Evolutionary conservation across 1,284 basidiomycete species (phyloP).

Genomic region (Ustilago sp.): DNA sequence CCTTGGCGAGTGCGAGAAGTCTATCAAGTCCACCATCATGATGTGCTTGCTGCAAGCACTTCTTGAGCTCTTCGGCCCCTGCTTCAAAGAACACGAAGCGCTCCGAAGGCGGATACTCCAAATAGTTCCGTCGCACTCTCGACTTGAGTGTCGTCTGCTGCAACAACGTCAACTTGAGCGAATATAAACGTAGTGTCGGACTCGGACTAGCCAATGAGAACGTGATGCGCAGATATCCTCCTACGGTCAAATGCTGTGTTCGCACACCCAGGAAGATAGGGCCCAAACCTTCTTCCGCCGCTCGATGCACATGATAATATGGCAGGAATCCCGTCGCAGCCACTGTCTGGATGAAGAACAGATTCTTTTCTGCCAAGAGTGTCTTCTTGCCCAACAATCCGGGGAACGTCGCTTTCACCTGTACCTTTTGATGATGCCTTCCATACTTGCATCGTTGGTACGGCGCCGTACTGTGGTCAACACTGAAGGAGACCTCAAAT

Average conservation of each 20-base stretch:
- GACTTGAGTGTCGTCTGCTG: slow-evolving; percentile 54
- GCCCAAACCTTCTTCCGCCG: slow-evolving; percentile 38
- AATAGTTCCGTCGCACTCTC: slow-evolving; percentile 36
- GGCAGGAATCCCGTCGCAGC: slow-evolving; percentile 36
- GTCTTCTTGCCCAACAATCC: slow-evolving; percentile 50
- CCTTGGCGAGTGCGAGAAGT: slow-evolving; percentile 33
- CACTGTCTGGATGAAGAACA: slow-evolving; percentile 46
- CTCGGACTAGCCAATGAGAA: slow-evolving; percentile 47
- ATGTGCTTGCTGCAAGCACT: slow-evolving; percentile 13
- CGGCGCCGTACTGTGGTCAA: slow-evolving; percentile 51
- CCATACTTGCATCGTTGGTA: slow-evolving; percentile 56
- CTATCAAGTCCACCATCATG: slow-evolving; percentile 25
- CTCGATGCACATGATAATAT: slow-evolving; percentile 50
- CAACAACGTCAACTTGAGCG: slow-evolving; percentile 42
- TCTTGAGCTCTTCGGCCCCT: slow-evolving; percentile 31
- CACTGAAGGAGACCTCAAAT: slow-evolving; percentile 45
- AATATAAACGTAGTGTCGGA: slow-evolving; percentile 40
- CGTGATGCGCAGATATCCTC: slow-evolving; percentile 50
- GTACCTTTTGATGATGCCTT: slow-evolving; percentile 47
- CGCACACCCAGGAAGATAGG: slow-evolving; percentile 47
- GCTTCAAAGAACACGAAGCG: slow-evolving; percentile 48
- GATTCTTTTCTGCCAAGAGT: slow-evolving; percentile 45
- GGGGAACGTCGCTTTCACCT: slow-evolving; percentile 53
- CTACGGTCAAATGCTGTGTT: slow-evolving; percentile 53
- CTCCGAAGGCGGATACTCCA: slow-evolving; percentile 45